Conservation (phyloP, 441 rosid genomes). For the Erodium trifolium region DNA sequence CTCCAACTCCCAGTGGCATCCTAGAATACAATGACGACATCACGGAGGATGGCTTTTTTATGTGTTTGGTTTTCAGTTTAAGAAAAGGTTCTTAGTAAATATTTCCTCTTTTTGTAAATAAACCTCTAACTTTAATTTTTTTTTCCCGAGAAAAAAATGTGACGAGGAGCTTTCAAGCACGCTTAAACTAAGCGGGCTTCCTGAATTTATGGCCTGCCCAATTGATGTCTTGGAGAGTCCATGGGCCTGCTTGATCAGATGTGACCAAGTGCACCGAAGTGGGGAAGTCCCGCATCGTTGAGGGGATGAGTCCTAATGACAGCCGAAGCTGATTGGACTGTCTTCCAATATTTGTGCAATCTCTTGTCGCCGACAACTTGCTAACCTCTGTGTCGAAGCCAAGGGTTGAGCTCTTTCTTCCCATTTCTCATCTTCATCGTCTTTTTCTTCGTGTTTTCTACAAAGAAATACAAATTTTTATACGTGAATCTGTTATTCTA, state of each 20-base stretch:
- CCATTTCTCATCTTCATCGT: neutral
- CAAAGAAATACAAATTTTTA: neutral
- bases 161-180: too few species aligned
- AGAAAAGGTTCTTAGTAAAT: too few species aligned
- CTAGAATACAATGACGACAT: too few species aligned
- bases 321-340: slow-evolving; percentile 4
- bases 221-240: too few species aligned
- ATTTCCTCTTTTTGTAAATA: too few species aligned
- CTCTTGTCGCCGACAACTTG: neutral
- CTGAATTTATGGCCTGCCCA: too few species aligned
- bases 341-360: neutral
- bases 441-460: neutral
- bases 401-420: neutral
- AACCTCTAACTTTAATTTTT: too few species aligned
- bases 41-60: too few species aligned
- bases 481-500: neutral
- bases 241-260: neutral
- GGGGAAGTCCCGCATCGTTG: neutral
- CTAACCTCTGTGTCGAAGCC: slow-evolving; percentile 1
- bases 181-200: too few species aligned
- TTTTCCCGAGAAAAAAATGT: too few species aligned
- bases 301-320: neutral
- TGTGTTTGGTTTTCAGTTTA: too few species aligned
- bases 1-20: too few species aligned
- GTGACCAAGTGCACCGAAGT: neutral